These are phyloP conservation scores for Fusarium sp. DNA, from an alignment of 2,329 filamentous ascomycete species.

Conservation along the genomic window DNA sequence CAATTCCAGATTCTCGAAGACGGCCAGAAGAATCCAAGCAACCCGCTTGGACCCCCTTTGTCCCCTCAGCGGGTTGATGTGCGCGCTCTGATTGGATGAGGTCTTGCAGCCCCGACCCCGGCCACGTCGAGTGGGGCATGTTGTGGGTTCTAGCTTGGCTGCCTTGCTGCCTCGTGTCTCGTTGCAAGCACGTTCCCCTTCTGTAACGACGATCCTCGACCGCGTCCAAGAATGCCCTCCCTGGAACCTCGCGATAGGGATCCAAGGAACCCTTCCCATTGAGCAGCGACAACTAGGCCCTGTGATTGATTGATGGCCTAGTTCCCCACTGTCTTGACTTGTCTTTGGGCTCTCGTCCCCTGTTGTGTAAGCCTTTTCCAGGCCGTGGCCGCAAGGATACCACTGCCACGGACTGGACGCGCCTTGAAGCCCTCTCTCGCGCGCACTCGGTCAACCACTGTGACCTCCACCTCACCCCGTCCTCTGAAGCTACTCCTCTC, in stretches of 20 bases:
- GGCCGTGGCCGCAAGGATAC: background rate
- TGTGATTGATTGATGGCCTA: slow-evolving; percentile 5
- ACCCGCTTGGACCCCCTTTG: slow-evolving; percentile 37
- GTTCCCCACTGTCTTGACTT: slow-evolving; percentile 25
- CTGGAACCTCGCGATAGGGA: slow-evolving; percentile 32
- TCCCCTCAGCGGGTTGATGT: slow-evolving; percentile 21
- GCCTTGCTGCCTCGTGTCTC: slow-evolving; percentile 42
- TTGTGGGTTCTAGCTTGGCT: slow-evolving; percentile 23
- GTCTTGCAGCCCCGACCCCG: slow-evolving; percentile 16
- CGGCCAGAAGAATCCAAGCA: slow-evolving; percentile 48
- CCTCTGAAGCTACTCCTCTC: slow-evolving; percentile 12
- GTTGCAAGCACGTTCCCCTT: slow-evolving; percentile 39
- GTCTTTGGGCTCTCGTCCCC: slow-evolving; percentile 14
- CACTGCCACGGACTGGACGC: background rate
- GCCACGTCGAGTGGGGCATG: slow-evolving; percentile 18
- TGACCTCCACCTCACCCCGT: slow-evolving; percentile 1
- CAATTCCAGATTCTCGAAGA: slow-evolving; percentile 50
- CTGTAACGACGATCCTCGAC: slow-evolving; percentile 37
- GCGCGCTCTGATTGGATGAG: slow-evolving; percentile 28
- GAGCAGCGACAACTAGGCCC: slow-evolving; percentile 22
- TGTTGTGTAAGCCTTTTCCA: background rate
- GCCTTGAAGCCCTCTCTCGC: slow-evolving; percentile 1
- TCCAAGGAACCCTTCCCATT: slow-evolving; percentile 26
- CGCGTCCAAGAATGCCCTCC: slow-evolving; percentile 30
- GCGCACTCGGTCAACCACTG: background rate